These are phyloP conservation scores for Basipetospora chlamydospora DNA, from an alignment of 2,329 filamentous ascomycete species.

Conservation along the genomic window DNA sequence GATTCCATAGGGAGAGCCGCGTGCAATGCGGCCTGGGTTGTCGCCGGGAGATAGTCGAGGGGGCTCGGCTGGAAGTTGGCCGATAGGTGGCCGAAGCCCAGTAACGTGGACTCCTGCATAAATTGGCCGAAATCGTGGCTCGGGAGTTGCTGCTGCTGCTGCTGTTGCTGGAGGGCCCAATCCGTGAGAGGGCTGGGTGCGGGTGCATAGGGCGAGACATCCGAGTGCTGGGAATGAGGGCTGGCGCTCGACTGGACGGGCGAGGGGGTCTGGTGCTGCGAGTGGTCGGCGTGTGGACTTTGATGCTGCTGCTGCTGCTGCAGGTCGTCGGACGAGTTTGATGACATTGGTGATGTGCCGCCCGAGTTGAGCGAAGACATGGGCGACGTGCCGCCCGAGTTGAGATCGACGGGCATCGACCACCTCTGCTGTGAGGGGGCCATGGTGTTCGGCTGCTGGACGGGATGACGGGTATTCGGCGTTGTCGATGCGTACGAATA, in stretches of 20 bases:
- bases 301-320: slow-evolving; percentile 5
- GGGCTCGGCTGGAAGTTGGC: slow-evolving; percentile 37
- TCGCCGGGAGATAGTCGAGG: slow-evolving; percentile 46
- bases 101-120: slow-evolving; percentile 42
- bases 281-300: slow-evolving; percentile 6
- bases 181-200: slow-evolving; percentile 40
- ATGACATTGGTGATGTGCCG: no score
- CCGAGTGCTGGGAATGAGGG: slow-evolving; percentile 34
- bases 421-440: slow-evolving; percentile 26
- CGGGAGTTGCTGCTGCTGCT: slow-evolving; percentile 25
- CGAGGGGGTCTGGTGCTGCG: slow-evolving; percentile 26
- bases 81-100: slow-evolving; percentile 38
- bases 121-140: slow-evolving; percentile 20
- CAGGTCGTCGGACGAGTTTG: slow-evolving; percentile 35
- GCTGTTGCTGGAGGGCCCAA: slow-evolving; percentile 46
- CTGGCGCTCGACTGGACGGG: slow-evolving; percentile 36
- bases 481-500: slow-evolving; percentile 32
- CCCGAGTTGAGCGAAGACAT: no score
- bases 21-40: slow-evolving; percentile 50
- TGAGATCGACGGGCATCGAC: slow-evolving; percentile 39
- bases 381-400: slow-evolving; percentile 24
- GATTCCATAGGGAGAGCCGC: slow-evolving; percentile 42
- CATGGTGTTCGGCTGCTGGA: slow-evolving; percentile 15
- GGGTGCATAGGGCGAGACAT: slow-evolving; percentile 40
- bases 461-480: slow-evolving; percentile 8